Evolutionary conservation across 2,329 filamentous ascomycete species (phyloP), one percentile per base, ranked within the genome.

Genomic region (Nigrograna mackinnonii): DNA sequence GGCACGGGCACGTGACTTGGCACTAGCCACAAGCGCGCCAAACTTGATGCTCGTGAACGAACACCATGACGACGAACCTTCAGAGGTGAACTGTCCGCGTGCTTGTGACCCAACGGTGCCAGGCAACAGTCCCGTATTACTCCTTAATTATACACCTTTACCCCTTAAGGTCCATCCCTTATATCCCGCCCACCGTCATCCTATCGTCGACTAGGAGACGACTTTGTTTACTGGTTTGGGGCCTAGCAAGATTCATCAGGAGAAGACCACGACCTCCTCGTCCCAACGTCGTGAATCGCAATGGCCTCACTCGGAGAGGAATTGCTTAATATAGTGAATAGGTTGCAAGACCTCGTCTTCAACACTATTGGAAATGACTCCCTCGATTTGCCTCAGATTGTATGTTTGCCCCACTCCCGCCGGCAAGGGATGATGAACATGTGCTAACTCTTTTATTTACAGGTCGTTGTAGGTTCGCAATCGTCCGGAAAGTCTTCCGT

Each of bases 321-420:
- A 74, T 79, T 99, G 73, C 83, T 99, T 69, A 84, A 83, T 59
- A 95, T 91, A 54, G 94, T 99, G 76, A 99, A 99, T 79, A 95
- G 95, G 79, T 80, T 99, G 64, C 94, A 99, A 74, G 94, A 97
- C 73, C 76, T 99, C 66, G 94, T 99, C 65, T 99, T 99, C 79
- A 99, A 99, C 76, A 99, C 94, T 57, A 99, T 99, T 71, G 94
- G 94, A 73, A 97, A 91, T 77, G 94, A 99, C 72, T 97, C 92
- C 39, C 82, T 99, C 48, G 94, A 99, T 73, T 78, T 99, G 44
- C 94, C 94, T 45, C 94, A 99, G 76, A 99, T 99, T 80, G 94
- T 96, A 85, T 77, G 94, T 96, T 83, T 66, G 84, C 76, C 52
- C 52, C 51, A 39, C 52, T 41, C 39, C 35, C 44, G 49, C 34